phyloP scores from a whole-genome alignment of 2,329 filamentous ascomycete species.

The Cryphonectria naterciae region DNA sequence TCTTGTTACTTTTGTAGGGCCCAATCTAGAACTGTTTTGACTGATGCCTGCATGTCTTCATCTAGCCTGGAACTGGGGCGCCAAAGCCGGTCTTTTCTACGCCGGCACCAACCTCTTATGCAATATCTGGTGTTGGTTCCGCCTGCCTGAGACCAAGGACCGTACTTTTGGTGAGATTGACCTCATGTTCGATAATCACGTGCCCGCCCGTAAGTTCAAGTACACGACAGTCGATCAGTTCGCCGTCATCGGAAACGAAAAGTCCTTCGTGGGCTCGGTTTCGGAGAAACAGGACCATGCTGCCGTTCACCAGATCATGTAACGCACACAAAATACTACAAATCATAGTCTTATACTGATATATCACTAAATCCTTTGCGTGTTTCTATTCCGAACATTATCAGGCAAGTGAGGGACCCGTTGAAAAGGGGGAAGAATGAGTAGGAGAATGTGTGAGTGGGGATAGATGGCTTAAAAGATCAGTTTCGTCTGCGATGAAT shows the following conservation, averaged over 20 bases:
- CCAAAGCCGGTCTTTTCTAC: slow-evolving; percentile 38
- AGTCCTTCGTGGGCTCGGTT: slow-evolving; percentile 15
- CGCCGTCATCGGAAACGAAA: neutral
- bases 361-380: neutral
- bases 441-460: too few relatives aligned
- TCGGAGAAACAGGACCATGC: slow-evolving; percentile 19
- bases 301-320: neutral
- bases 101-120: slow-evolving; percentile 37
- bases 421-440: too few relatives aligned
- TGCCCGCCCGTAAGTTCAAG: slow-evolving; percentile 31
- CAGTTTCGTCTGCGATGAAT: too few relatives aligned
- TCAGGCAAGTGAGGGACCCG: too few relatives aligned
- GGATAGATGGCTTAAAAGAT: too few relatives aligned
- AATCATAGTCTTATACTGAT: neutral
- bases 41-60: neutral
- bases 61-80: slow-evolving; percentile 38
- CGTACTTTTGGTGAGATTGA: slow-evolving; percentile 32
- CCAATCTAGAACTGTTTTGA: neutral
- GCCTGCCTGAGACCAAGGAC: slow-evolving; percentile 37
- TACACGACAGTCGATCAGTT: slow-evolving; percentile 35
- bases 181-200: slow-evolving; percentile 35
- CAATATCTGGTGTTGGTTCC: slow-evolving; percentile 38
- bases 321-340: neutral
- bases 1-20: too few relatives aligned
- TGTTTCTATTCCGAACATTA: too few relatives aligned